Base-by-base conservation (phyloP, 805 yeast genomes). In the Middelhovenomyces tepae region DNA sequence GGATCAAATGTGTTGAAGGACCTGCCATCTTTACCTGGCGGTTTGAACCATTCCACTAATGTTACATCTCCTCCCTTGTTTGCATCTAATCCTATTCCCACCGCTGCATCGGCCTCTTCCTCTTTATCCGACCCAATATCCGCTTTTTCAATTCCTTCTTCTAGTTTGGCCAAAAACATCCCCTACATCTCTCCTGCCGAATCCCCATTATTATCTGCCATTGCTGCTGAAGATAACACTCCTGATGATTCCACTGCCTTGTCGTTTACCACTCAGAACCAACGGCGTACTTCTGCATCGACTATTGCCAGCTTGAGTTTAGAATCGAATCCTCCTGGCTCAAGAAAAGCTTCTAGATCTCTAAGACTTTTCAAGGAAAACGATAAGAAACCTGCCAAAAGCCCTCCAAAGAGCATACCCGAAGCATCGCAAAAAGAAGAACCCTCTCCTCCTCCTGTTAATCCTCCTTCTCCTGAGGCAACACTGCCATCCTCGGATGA, bases 301-400 rank as follows among this genome's bases (percentile, higher is more conserved):
- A 15, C 8, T n/a, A 11, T 20, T 17, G 21, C 17, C 29, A 13
- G 16, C 29, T 11, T 16, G 30, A 27, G 21, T n/a, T n/a, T n/a
- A n/a, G 8, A 16, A 22, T 7, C 17, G 9, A 29, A 19, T 27
- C 28, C 30, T 18, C 42, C 45, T 6, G 36, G 48, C 8, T 45
- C 54, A 18, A 50, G 66, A 31, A 60, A 60, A 40, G 65, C 66
- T 13, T 57, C 65, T 26, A 47, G 53, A 32, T 55, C 62, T 13
- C 43, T 60, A 30, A 48, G 61, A 16, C 49, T 61, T 24, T 60
- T 60, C 37, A 51, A 50, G 29, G 59, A 51, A 19, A 41, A 47
- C 27, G 51, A 50, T 17, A 31, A 32, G 9, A 8, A 5, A 18
- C 17, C 23, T 6, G 33, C 11, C 34, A 25, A 27, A 21, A 5